Conservation (phyloP, 352 stramenopile genomes). For the Phytophthora constricta region DNA sequence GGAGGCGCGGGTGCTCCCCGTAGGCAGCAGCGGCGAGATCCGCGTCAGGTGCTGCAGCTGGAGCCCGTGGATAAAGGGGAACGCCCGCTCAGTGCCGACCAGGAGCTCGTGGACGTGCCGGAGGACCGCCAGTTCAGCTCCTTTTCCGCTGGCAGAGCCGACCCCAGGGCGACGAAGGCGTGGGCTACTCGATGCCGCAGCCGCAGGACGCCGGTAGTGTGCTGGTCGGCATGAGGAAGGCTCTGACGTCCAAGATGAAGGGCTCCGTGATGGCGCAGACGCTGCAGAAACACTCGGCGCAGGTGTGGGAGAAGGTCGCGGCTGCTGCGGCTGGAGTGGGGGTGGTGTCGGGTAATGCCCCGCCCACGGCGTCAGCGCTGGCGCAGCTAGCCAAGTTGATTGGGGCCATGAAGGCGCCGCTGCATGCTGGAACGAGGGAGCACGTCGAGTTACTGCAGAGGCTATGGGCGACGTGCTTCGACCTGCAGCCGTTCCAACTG, state of each 20-base stretch:
- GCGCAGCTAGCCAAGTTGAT: constrained; percentile 75
- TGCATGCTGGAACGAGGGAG: constrained; percentile 68
- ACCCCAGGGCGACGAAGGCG: constrained; percentile 9
- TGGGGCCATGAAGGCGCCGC: constrained; percentile 62
- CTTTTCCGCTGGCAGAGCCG: constrained; percentile 66
- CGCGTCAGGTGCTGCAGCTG: constrained; percentile 80
- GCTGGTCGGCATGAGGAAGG: constrained; percentile 80
- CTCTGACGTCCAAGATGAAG: constrained; percentile 84
- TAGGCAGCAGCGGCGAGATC: constrained; percentile 48
- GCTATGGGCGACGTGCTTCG: constrained; percentile 77
- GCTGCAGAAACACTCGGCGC: constrained; percentile 75
- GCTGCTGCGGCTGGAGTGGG: constrained; percentile 30
- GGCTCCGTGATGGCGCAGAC: constrained; percentile 68
- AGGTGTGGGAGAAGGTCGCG: constrained; percentile 81
- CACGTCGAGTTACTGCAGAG: constrained; percentile 73
- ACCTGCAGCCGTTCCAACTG: constrained; percentile 62
- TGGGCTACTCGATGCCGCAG: constrained; percentile 25
- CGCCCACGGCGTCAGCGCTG: constrained; percentile 65
- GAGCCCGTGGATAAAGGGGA: constrained; percentile 17
- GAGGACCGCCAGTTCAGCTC: constrained; percentile 72
- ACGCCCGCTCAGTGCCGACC: constrained; percentile 5
- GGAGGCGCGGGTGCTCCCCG: constrained; percentile 46
- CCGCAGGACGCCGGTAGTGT: constrained; percentile 66
- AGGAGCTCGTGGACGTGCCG: constrained; percentile 58
- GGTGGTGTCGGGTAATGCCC: constrained; percentile 33